Evolutionary conservation across 106 monocot species (phyloP), one percentile per base, ranked within the genome.

Genomic region (Apostasia shenzhenica): DNA sequence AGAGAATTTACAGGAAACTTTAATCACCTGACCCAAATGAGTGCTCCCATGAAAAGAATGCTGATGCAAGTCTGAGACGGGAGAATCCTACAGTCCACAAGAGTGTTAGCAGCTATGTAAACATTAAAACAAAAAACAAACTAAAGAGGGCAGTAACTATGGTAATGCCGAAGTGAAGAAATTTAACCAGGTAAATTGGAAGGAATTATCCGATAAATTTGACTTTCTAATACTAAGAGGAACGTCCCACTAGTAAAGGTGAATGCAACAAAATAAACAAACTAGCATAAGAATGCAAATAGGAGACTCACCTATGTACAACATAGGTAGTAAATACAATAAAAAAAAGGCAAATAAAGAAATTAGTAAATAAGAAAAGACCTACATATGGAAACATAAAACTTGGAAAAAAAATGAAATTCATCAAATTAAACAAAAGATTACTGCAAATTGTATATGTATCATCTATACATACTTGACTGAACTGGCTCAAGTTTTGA

Each of bases 1-100:
- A n/a, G 14, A 14, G n/a, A n/a, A 2, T 48, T 26, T 26, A 26
- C 26, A 26, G 26, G 26, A 26, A 26, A 38, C 2, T 65, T 26
- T 44, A 6, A 68, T 46, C 67, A 83, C 83, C 83, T 79, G 83
- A 46, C 55, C 57, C 58, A 75, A 43, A 37, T 78, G 78, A 74
- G 75, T 14, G 14, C 48, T 70, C 37, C 54, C 75, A 79, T 72
- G 71, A 62, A 72, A 76, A 40, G 79, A 13, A 49, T 73, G 78
- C 14, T 79, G 79, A 38, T 75, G 79, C 56, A 76, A 61, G 56
- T 75, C 71, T 45, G 79, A 75, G 42, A 44, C 79, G 1, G 83
- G 55, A 72, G 71, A 63, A 61, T 79, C 83, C 83, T 83, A 55
- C 39, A 82, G 40, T 66, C 46, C 57, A 71, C 68, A 38, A 45